Conservation (phyloP, 2,329 filamentous ascomycete species). For the Neocatenulostroma microsporum region DNA sequence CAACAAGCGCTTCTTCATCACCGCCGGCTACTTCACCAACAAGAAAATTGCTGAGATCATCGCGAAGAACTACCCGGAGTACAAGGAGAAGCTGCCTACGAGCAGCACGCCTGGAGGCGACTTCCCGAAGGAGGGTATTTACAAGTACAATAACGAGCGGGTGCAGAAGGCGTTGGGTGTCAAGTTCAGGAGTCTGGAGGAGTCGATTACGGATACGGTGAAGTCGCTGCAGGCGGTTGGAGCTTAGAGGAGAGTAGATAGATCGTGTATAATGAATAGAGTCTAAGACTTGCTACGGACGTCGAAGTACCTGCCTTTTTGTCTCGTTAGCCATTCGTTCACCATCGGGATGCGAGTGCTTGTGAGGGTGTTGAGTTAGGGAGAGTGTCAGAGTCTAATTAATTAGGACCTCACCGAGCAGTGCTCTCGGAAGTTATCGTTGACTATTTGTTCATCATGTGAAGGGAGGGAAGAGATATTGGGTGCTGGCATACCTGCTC, state of each 20-base stretch:
- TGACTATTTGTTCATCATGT: conserved; percentile 27
- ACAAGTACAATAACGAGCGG: conserved; percentile 49
- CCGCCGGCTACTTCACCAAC: conserved; percentile 55
- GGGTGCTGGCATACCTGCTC: background rate
- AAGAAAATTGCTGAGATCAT: conserved; percentile 51
- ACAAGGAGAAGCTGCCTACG: conserved; percentile 43
- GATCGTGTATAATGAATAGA: too few species aligned
- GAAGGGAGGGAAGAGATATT: conserved; percentile 3
- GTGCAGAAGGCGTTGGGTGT: conserved; percentile 50
- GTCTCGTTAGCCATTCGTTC: too few species aligned
- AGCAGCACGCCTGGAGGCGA: conserved; percentile 35
- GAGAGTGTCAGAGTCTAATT: background rate
- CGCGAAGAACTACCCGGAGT: conserved; percentile 47
- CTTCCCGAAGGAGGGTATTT: conserved; percentile 44
- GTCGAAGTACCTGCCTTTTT: too few species aligned
- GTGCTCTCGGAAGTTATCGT: conserved; percentile 33
- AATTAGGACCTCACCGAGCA: conserved; percentile 23
- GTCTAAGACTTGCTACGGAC: too few species aligned
- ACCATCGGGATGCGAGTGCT: too few species aligned
- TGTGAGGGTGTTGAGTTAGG: too few species aligned
- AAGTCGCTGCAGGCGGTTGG: conserved; percentile 53
- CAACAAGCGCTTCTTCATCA: conserved; percentile 57
- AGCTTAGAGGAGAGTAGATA: conserved; percentile 26
- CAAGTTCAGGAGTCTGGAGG: conserved; percentile 51
- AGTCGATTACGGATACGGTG: conserved; percentile 55